phyloP scores from a whole-genome alignment of 2,329 filamentous ascomycete species.

The Arthrobotrys musiformis region DNA sequence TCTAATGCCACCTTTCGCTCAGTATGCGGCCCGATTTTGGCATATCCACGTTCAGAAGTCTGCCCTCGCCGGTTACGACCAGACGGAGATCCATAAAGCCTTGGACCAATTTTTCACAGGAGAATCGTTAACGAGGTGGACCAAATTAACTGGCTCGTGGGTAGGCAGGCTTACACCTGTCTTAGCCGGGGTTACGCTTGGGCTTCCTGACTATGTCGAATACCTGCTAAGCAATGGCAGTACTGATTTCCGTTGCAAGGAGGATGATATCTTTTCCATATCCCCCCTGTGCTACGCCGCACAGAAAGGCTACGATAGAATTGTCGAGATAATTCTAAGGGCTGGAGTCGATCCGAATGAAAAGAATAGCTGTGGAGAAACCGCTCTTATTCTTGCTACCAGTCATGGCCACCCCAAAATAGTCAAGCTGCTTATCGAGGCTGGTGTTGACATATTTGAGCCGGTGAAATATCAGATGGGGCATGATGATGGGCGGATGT shows the following conservation, averaged over 20 bases:
- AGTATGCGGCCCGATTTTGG: constrained; percentile 9
- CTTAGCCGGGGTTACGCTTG: neutral
- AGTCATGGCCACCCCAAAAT: too few species aligned
- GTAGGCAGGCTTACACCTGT: neutral
- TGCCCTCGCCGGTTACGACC: neutral
- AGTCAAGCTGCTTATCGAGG: too few species aligned
- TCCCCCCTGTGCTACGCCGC: constrained; percentile 53
- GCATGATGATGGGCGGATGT: neutral
- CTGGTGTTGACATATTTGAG: too few species aligned
- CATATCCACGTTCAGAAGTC: constrained; percentile 14
- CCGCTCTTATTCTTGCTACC: too few species aligned
- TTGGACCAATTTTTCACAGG: neutral
- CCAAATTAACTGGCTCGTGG: neutral
- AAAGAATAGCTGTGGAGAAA: too few species aligned
- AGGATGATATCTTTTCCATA: constrained; percentile 32
- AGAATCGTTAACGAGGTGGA: neutral
- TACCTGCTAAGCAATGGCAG: constrained; percentile 57
- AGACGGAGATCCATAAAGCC: constrained; percentile 2
- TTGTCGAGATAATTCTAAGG: too few species aligned
- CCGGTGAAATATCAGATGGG: too few species aligned
- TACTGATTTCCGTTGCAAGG: too few species aligned
- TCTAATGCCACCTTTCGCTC: neutral
- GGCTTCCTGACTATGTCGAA: constrained; percentile 48
- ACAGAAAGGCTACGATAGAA: neutral
- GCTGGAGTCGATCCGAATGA: too few species aligned